phyloP scores from a whole-genome alignment of 176 grass and related monocot species.

The bread wheat (Triticum aestivum) region DNA sequence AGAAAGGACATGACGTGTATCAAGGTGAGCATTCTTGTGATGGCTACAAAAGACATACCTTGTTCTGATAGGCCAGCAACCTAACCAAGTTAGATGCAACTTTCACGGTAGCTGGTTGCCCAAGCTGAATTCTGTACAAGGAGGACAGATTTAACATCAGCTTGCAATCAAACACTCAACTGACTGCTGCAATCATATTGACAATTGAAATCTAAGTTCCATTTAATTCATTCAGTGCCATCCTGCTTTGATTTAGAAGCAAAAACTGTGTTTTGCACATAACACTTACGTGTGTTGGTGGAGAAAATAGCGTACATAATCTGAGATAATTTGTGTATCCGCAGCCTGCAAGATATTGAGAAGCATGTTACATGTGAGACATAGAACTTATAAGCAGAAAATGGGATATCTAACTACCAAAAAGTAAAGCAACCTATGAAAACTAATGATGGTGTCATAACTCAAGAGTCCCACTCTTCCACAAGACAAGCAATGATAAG shows the following conservation, averaged over 20 bases:
- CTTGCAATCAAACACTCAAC: conserved; percentile 20
- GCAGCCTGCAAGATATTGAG: conserved; percentile 62
- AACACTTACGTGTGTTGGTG: conserved; percentile 89
- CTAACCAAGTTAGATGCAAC: conserved; percentile 91
- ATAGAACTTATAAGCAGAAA: not conserved
- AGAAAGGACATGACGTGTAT: not conserved
- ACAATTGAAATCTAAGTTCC: not conserved
- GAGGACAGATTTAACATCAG: conserved; percentile 10
- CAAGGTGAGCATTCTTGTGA: not conserved
- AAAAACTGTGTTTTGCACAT: not conserved
- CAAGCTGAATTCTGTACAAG: conserved; percentile 79
- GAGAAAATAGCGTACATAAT: conserved; percentile 98
- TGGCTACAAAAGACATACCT: conserved; percentile 46
- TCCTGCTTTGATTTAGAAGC: not conserved
- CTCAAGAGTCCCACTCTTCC: not conserved
- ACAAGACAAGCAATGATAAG: not conserved
- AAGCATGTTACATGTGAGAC: not conserved
- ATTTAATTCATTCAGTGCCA: not conserved
- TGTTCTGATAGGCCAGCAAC: conserved; percentile 93
- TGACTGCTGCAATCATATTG: not conserved
- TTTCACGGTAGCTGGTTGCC: conserved; percentile 92
- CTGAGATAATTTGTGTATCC: conserved; percentile 86
- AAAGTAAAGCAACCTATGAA: not conserved
- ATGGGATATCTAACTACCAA: not conserved
- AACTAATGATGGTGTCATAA: not conserved